Evolutionary conservation across 2,329 filamentous ascomycete species (phyloP).

Genomic region (Zymoseptoria passerinii): DNA sequence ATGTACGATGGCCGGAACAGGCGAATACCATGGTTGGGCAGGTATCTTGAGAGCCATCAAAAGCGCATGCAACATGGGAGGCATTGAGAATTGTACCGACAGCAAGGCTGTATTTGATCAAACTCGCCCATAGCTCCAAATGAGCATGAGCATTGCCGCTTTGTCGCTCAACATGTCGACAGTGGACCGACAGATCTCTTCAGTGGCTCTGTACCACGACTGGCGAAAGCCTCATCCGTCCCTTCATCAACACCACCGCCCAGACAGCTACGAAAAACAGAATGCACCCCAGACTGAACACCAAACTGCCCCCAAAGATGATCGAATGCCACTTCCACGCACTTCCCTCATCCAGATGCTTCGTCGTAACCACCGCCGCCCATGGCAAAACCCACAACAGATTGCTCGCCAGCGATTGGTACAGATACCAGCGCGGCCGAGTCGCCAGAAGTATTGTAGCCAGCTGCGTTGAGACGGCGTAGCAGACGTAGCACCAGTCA

Average conservation of each 20-base stretch:
- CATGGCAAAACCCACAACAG: conserved; percentile 61
- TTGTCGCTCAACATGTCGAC: too few relatives aligned
- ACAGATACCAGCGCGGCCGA: conserved; percentile 57
- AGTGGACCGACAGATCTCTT: too few relatives aligned
- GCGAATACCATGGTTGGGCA: too few relatives aligned
- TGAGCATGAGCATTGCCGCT: too few relatives aligned
- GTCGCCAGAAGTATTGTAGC: conserved; percentile 58
- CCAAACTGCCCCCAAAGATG: conserved; percentile 60
- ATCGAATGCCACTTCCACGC: conserved; percentile 61
- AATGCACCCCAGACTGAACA: conserved; percentile 56
- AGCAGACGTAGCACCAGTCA: conserved; percentile 60
- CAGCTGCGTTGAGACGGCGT: conserved; percentile 57
- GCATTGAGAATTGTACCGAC: too few relatives aligned
- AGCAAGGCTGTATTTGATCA: too few relatives aligned
- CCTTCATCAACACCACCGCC: conserved; percentile 43
- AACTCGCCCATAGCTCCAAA: too few relatives aligned
- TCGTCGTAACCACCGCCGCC: conserved; percentile 53
- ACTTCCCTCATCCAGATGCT: conserved; percentile 41
- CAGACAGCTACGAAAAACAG: conserved; percentile 44
- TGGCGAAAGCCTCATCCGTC: conserved; percentile 29
- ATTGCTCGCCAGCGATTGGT: conserved; percentile 59
- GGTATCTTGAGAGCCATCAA: too few relatives aligned
- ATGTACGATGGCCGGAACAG: too few relatives aligned
- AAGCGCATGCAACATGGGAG: too few relatives aligned
- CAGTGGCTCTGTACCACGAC: neutral